A percentile compares a stretch with the other conserved stretches of the same genome.
phyloP scores from a whole-genome alignment of 78 protist species.

The Dictyostelium capitatum region DNA sequence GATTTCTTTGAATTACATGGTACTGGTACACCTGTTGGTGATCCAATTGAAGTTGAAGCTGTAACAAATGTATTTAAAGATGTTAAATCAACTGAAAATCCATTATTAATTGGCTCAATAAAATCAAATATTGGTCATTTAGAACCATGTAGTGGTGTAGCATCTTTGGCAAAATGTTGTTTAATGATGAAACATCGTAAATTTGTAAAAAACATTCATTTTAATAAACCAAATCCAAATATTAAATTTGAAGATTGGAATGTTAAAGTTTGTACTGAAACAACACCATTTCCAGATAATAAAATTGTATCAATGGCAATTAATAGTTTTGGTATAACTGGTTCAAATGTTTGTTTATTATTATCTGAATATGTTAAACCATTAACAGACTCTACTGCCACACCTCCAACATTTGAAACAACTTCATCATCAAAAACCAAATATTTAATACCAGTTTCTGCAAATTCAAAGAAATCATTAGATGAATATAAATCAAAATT shows the following conservation, averaged over 20 bases:
- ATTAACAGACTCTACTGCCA: not conserved
- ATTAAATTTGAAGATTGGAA: slow-evolving; percentile 73
- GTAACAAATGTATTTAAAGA: slow-evolving; percentile 17
- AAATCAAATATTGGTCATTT: slow-evolving; percentile 72
- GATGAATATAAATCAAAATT: not conserved
- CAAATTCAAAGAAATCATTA: not conserved
- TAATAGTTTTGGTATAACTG: slow-evolving; percentile 87
- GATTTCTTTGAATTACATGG: slow-evolving; percentile 31
- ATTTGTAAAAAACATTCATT: slow-evolving; percentile 46
- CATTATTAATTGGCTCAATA: slow-evolving; percentile 10
- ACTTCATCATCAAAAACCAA: not conserved
- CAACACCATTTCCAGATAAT: slow-evolving; percentile 6
- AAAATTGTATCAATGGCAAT: slow-evolving; percentile 49
- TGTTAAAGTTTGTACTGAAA: slow-evolving; percentile 36
- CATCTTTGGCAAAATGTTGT: not conserved
- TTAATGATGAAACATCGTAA: slow-evolving; percentile 6
- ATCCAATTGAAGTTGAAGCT: slow-evolving; percentile 74
- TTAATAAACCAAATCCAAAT: slow-evolving; percentile 43
- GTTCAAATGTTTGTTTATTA: slow-evolving; percentile 81
- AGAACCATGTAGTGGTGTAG: slow-evolving; percentile 49
- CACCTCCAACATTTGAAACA: not conserved
- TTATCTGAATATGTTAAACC: not conserved
- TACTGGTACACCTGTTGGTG: slow-evolving; percentile 51
- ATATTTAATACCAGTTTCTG: slow-evolving; percentile 5
- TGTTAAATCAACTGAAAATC: not conserved